A percentile compares a stretch with the other conserved stretches of the same genome.
phyloP scores from a whole-genome alignment of 1,284 basidiomycete genomes.

The Ganoderma lingzhi region DNA sequence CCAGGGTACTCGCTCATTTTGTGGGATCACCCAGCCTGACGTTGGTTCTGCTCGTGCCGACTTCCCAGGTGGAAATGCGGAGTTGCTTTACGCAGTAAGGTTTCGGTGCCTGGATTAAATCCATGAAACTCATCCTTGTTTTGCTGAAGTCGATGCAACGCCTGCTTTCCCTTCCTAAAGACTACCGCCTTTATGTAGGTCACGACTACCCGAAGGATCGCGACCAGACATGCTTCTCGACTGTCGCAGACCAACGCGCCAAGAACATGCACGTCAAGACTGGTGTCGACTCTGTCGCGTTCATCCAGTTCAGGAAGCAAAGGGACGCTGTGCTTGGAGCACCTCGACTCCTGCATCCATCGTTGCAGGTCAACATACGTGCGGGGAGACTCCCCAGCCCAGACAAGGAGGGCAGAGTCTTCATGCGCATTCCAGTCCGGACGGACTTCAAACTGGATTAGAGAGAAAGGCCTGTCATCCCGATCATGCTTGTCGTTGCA shows the following conservation, averaged over 20 bases:
- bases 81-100: slow-evolving; percentile 45
- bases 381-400: slow-evolving; percentile 48
- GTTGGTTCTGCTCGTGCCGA: slow-evolving; percentile 51
- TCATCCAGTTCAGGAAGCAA: slow-evolving; percentile 45
- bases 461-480: slow-evolving; percentile 11
- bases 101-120: slow-evolving; percentile 13
- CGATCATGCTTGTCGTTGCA: slow-evolving; percentile 7
- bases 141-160: slow-evolving; percentile 47
- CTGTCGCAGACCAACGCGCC: slow-evolving; percentile 46
- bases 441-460: slow-evolving; percentile 28
- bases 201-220: slow-evolving; percentile 50
- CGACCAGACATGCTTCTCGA: slow-evolving; percentile 43
- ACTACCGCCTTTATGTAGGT: slow-evolving; percentile 50
- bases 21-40: slow-evolving; percentile 41
- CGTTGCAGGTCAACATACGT: slow-evolving; percentile 50
- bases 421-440: slow-evolving; percentile 39
- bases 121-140: slow-evolving; percentile 14
- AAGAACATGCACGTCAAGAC: slow-evolving; percentile 46
- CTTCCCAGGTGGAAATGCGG: slow-evolving; percentile 50
- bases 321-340: slow-evolving; percentile 46
- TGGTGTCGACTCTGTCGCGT: slow-evolving; percentile 43
- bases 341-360: slow-evolving; percentile 48
- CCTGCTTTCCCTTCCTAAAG: slow-evolving; percentile 46
- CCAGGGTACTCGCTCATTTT: background rate
- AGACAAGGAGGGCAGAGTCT: slow-evolving; percentile 40